Evolutionary conservation across 1,284 basidiomycete genomes (phyloP), one percentile per base, ranked within the genome.

Genomic region (Flammula alnicola): DNA sequence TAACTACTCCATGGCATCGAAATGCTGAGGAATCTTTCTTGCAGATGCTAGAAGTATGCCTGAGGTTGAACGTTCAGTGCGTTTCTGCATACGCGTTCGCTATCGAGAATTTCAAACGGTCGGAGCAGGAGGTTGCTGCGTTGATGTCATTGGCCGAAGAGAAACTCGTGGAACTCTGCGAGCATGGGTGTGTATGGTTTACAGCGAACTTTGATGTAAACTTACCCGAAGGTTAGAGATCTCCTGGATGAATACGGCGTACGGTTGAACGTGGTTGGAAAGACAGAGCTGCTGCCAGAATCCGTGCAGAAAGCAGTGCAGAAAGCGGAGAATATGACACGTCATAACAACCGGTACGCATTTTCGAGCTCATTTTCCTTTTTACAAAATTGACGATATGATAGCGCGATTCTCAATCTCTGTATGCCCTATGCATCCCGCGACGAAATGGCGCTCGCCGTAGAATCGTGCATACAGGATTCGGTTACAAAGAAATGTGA

Each of bases 71-170:
- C 16, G 81, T 98, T 42, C 79, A 75, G 47, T 92, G 89, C 54
- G 94, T 99, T 17, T 90, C 93, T 1, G 92, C 93, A 8, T 99
- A 97, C 63, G 94, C 95, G 3, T 99, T 99, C 69, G 86, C 95
- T 1, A 96, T 99, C 52, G 95, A 98, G 65, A 99, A 99, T 72
- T 99, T 99, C 73, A 91, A 91, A 57, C 80, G 97, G n/a, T 79
- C 88, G 1, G 74, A 81, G 46, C 84, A 86, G 5, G 97, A 99
- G 68, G 94, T 99, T 1, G 83, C 88, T 30, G 85, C 86, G 5
- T 74, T 99, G 53, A 95, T 99, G 93, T 70, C 76, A 14, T 73
- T 99, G 33, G 92, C 92, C 1, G 85, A 91, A 65, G 79, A 82
- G n/a, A 86, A 89, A 52, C 76, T 99, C 14, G 64, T 86, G 22